Base-by-base conservation (phyloP, 345 rosid genomes). In the Rhizophora mangle region DNA sequence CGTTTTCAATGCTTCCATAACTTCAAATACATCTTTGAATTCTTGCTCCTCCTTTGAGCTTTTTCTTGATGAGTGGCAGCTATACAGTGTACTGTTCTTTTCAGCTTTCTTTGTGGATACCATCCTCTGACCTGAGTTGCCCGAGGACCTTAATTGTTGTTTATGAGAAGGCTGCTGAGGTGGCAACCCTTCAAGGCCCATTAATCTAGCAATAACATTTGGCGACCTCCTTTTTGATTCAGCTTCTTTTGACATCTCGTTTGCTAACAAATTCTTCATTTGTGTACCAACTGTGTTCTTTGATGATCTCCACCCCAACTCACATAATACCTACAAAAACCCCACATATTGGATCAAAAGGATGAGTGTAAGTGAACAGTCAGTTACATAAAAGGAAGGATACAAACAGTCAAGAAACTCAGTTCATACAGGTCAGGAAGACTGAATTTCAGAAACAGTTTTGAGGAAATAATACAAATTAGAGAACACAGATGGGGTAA, bases 11-110 rank as follows among this genome's bases (percentile, higher is more conserved):
- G 86, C 71, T 62, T 96, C 99, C 54, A 82, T 74, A 78, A 96
- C 98, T 84, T 96, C 99, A 63, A 79, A 92, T 47, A 96, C 99
- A 83, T 96, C 99, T 79, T 96, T 96, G 70, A 90, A 96, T 70
- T 92, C 97, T 56, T 88, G 86, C 66, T 90, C 93, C 57, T 83
- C 87, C 80, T 78, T 89, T 13, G 93, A 90, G 79, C 83, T 84
- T 71, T 81, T 90, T 78, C 85, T 82, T 20, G 86, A 81, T 55
- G 97, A 88, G 51, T 77, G 75, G 19, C 79, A 77, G 59, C 86
- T 78, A 64, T 76, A 80, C 70, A 82, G 78, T 15, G 83, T 43
- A 62, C 68, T 74, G 59, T 72, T 82, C 78, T 80, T 84, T 68
- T 76, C 80, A 70, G 76, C 65, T 64, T 62, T 81, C 30, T 79